Base-by-base conservation (phyloP, 2,329 filamentous ascomycete species). In the Colletotrichum falcatum region DNA sequence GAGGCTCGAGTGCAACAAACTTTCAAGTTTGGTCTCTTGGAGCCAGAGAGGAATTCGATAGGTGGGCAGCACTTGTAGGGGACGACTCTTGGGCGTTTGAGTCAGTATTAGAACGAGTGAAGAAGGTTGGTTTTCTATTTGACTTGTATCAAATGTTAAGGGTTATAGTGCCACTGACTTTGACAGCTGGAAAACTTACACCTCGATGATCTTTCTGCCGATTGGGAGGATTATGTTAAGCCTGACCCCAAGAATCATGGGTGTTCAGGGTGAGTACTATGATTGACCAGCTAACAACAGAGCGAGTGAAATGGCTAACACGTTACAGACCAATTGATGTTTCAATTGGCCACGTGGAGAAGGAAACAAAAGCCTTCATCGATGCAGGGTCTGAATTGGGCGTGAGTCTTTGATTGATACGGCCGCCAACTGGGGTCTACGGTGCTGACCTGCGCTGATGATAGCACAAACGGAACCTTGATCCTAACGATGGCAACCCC, bases 1-100 rank as follows among this genome's bases (percentile, higher is more conserved):
- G 87, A 1, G 87, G 87, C 1, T 83, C 82, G 4, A 85, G 80
- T 62, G 84, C 85, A 9, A 85, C 88, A 73, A 89, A 89, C 75
- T 89, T 88, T 66, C 83, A 83, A 20, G 83, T 86, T 18, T 90
- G 83, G 76, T 85, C 82, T 3, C 73, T 86, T 33, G 90, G 90
- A 3, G 83, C 87, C 1, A 79, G 81, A 1, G 88, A 88, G 61
- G 90, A 92, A 72, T 91, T 89, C 70, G 84, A 92, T 35, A 83
- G 87, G 63, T 91, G 89, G 88, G 88, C 88, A 1, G 78, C 81
- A 0, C 71, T 86, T 2, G 85, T 88, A 0, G 87, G 79, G 0
- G 89, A 92, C 72, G 83, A 88, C 5, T 76, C 79, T 0, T 92
- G 66, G 66, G 66, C 55, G 1, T 70, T 70, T 14, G 48, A 61